Evolutionary conservation across 148 eudicot genomes (phyloP), one percentile per base, ranked within the genome.

Genomic region (Diospyros lotus): DNA sequence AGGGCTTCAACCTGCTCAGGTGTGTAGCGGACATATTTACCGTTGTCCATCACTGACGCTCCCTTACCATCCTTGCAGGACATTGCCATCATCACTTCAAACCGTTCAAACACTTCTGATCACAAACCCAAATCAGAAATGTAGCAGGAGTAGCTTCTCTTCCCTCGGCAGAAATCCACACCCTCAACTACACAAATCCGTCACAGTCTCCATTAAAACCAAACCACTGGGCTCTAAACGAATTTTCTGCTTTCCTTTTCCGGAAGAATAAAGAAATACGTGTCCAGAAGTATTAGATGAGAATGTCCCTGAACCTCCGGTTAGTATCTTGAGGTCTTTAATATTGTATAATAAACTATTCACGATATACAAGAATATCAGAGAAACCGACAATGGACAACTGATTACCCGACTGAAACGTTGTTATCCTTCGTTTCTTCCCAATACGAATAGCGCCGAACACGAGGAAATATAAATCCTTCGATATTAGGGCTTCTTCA

Each of bases 1-100:
- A 93, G 89, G 77, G 98, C 98, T 78, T 93, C 98, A 79, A 93
- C 97, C 89, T 93, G 98, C 92, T 93, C 98, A 66, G 98, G 98
- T 54, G 98, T 93, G 76, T 93, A 93, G 64, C 98, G 84, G 73
- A 93, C 98, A 82, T 91, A 93, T 69, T 93, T 93, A 4, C 98
- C 98, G 74, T 93, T 91, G 79, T 93, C 98, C 90, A 91, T 80
- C 66, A 75, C 82, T 28, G 28, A 28, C 28, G 28, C 28, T 76
- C 79, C 87, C 72, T 84, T 89, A 83, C 94, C 92, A 78, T 93
- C 98, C 88, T 93, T 93, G 93, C 87, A 88, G 84, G 92, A 81
- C 94, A 89, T 88, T 69, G 89, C 86, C 98, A 93, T 91, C 88
- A 82, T 85, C 62, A 58, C 55, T 74, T 73, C 80, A 80, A 80